phyloP scores from a whole-genome alignment of 164 flowering plant species.

The Liquidambar formosana region DNA sequence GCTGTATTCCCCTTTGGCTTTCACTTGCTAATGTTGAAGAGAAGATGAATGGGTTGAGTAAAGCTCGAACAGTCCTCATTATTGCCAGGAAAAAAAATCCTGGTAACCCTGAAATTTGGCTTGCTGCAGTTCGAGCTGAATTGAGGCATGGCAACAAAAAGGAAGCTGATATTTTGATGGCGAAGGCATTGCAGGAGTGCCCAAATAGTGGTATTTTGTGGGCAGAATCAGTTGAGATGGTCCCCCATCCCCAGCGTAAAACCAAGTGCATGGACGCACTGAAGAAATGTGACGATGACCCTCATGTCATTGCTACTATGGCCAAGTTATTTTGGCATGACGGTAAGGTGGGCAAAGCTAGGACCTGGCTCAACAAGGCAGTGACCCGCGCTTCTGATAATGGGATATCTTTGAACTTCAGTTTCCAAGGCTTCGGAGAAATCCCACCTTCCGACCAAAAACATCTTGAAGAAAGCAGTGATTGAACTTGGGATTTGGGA shows the following conservation, averaged over 20 bases:
- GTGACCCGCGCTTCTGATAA: slow-evolving; percentile 78
- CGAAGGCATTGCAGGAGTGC: slow-evolving; percentile 92
- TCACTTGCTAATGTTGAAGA: slow-evolving; percentile 83
- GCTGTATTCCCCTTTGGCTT: slow-evolving; percentile 79
- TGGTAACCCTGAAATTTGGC: slow-evolving; percentile 81
- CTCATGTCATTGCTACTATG: slow-evolving; percentile 80
- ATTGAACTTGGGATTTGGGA: slow-evolving; percentile 70
- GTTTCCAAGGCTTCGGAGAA: slow-evolving; percentile 89
- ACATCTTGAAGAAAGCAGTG: slow-evolving; percentile 81
- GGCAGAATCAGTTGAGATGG: slow-evolving; percentile 91
- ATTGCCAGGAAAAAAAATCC: slow-evolving; percentile 84
- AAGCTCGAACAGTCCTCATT: slow-evolving; percentile 82
- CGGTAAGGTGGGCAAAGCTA: slow-evolving; percentile 87
- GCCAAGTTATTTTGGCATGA: slow-evolving; percentile 90
- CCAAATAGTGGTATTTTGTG: slow-evolving; percentile 86
- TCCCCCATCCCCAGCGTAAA: slow-evolving; percentile 75
- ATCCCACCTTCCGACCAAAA: slow-evolving; percentile 78
- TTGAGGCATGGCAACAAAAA: slow-evolving; percentile 77
- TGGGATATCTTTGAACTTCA: slow-evolving; percentile 88
- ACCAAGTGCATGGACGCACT: slow-evolving; percentile 74
- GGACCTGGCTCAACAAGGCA: slow-evolving; percentile 76
- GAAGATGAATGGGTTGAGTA: slow-evolving; percentile 74
- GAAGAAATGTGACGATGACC: slow-evolving; percentile 74
- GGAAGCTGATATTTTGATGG: slow-evolving; percentile 85
- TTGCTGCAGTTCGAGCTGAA: slow-evolving; percentile 84